Conservation (phyloP, 2,329 filamentous ascomycete species). For the Hymenoscyphus infarciens region DNA sequence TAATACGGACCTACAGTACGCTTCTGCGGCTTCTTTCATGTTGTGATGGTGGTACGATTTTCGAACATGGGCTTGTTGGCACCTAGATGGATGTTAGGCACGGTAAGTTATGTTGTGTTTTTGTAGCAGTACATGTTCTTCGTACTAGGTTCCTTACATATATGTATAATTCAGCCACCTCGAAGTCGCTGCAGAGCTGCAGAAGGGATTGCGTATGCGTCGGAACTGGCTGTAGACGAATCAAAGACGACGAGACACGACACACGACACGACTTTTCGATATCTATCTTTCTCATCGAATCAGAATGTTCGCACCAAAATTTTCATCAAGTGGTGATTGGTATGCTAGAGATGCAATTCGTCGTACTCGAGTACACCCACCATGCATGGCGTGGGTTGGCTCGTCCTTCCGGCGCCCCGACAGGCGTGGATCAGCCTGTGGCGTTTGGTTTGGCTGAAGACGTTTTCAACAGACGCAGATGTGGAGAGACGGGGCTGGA, state of each 20-base stretch:
- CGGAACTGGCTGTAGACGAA: background rate
- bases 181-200: background rate
- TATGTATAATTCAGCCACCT: background rate
- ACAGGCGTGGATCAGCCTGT: background rate
- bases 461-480: background rate
- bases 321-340: too few species aligned
- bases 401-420: background rate
- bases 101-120: background rate
- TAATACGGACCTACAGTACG: background rate
- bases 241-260: too few species aligned
- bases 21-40: background rate
- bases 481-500: too few species aligned
- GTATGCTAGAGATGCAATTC: too few species aligned
- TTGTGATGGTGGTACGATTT: background rate
- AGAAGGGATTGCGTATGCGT: background rate
- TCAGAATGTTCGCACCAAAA: background rate
- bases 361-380: too few species aligned
- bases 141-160: background rate
- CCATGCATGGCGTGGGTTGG: background rate
- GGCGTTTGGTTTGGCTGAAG: background rate
- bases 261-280: background rate
- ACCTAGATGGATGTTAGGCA: background rate
- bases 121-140: background rate
- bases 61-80: background rate
- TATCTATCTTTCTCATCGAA: background rate